Evolutionary conservation across 108 stramenopile species (phyloP).

Genomic region (Cyclostephanos tholiformis): DNA sequence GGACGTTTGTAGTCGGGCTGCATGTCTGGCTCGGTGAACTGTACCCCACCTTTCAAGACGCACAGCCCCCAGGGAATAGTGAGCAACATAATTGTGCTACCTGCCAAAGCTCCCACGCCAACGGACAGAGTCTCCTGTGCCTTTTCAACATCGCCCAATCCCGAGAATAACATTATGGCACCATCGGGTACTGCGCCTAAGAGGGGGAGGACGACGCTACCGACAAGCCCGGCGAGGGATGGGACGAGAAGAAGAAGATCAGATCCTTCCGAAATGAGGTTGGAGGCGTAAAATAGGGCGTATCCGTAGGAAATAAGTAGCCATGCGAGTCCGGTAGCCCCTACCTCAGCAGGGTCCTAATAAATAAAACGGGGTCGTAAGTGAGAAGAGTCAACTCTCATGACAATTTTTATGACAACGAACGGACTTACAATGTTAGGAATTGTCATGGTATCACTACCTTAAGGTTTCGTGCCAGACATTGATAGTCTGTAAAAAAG

Average conservation of each 20-base stretch:
- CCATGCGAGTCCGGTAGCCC: conserved; percentile 60
- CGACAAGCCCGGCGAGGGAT: conserved; percentile 90
- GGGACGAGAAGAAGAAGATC: conserved; percentile 96
- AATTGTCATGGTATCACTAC: conserved; percentile 21
- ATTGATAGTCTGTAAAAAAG: too few species aligned
- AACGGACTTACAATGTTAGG: conserved; percentile 31
- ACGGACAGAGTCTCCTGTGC: conserved; percentile 90
- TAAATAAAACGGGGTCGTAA: not conserved
- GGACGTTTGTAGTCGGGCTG: conserved; percentile 54
- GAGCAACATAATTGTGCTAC: conserved; percentile 96
- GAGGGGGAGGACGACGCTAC: conserved; percentile 94
- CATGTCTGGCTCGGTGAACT: conserved; percentile 56
- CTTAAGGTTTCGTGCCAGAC: too few species aligned
- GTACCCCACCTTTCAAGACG: conserved; percentile 89
- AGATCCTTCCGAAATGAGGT: conserved; percentile 94
- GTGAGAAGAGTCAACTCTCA: not conserved
- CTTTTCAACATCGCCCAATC: conserved; percentile 79
- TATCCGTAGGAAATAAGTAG: conserved; percentile 92
- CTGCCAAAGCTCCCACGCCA: conserved; percentile 97
- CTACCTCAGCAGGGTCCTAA: conserved; percentile 32
- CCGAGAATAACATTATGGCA: conserved; percentile 95
- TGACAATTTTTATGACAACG: not conserved
- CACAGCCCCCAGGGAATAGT: conserved; percentile 93
- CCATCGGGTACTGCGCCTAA: conserved; percentile 98
- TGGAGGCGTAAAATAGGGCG: conserved; percentile 85